These are phyloP conservation scores for Colletotrichum siamense DNA, from an alignment of 2,329 filamentous ascomycete species.

Conservation along the genomic window DNA sequence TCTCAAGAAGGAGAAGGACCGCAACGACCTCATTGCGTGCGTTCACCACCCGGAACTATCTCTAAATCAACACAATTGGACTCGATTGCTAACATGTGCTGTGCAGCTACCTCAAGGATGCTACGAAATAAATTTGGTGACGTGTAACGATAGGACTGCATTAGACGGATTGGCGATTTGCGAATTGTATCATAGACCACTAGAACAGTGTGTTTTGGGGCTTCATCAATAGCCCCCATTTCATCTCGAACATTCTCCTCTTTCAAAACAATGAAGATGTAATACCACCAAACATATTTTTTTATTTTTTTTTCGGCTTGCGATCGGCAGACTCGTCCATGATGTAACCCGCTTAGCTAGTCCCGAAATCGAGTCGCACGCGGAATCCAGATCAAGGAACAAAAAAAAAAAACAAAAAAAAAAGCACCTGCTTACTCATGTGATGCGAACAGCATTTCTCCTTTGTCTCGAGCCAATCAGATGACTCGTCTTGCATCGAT, in stretches of 20 bases:
- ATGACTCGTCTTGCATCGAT: conserved; percentile 3
- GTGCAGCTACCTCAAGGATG: conserved; percentile 70
- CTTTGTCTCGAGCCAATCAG: neutral
- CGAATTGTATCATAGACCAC: conserved; percentile 32
- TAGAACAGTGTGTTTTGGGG: conserved; percentile 27
- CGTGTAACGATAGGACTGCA: conserved; percentile 26
- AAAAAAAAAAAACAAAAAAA: neutral
- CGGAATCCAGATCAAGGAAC: neutral
- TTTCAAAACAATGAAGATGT: conserved; percentile 9
- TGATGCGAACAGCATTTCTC: neutral
- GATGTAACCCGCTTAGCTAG: neutral
- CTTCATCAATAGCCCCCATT: neutral
- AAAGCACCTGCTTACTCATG: neutral
- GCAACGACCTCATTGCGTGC: conserved; percentile 98
- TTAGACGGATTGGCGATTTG: conserved; percentile 31
- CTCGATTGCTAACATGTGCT: conserved; percentile 27
- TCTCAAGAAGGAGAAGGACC: conserved; percentile 99
- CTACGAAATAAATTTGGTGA: conserved; percentile 66
- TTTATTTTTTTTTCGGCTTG: neutral
- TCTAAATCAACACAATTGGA: neutral
- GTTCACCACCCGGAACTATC: conserved; percentile 39
- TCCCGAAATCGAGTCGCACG: neutral
- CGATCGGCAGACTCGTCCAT: neutral
- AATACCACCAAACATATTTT: neutral
- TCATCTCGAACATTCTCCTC: conserved; percentile 19